A percentile compares a stretch with the other conserved stretches of the same genome.
Conservation (phyloP, 2,329 filamentous ascomycete genomes). For the Chaetomiaceae sp. region DNA sequence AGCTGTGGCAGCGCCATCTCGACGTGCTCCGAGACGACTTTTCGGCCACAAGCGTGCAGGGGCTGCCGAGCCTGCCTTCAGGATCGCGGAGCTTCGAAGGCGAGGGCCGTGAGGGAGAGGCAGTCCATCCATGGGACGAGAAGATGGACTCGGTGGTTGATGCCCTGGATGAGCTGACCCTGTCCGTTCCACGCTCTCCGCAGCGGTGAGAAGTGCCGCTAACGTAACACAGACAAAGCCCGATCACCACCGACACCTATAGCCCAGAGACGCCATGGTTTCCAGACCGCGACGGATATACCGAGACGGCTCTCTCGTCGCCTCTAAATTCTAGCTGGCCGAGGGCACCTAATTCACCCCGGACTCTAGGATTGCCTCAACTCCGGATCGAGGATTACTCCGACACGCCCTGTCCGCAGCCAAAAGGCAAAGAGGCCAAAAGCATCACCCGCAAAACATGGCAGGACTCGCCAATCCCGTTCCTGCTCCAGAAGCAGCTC, state of each 20-base stretch:
- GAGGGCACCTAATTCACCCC: background rate
- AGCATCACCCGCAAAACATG: background rate
- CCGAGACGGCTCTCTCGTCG: slow-evolving; percentile 20
- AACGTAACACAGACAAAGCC: slow-evolving; percentile 13
- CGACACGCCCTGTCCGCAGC: background rate
- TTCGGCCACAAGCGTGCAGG: slow-evolving; percentile 13
- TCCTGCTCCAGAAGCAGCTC: background rate
- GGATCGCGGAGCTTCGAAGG: slow-evolving; percentile 4
- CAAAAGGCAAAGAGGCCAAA: background rate
- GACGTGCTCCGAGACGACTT: slow-evolving; percentile 17
- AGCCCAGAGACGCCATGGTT: slow-evolving; percentile 23
- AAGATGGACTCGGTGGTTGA: slow-evolving; percentile 20
- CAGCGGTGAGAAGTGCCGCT: background rate
- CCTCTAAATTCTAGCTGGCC: slow-evolving; percentile 20
- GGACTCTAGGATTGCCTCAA: background rate
- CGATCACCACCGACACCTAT: slow-evolving; percentile 12
- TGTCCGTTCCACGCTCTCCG: slow-evolving; percentile 1
- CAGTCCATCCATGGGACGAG: slow-evolving; percentile 15
- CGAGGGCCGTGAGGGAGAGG: background rate
- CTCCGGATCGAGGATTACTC: background rate
- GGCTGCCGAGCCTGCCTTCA: slow-evolving; percentile 11
- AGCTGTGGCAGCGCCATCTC: slow-evolving; percentile 23
- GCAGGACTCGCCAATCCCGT: background rate
- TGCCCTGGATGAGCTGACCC: slow-evolving; percentile 19
- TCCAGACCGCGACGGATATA: slow-evolving; percentile 14